A percentile compares a stretch with the other conserved stretches of the same genome.
These are phyloP conservation scores for Daldinia sp. DNA, from an alignment of 2,329 filamentous ascomycete genomes.

Conservation along the genomic window DNA sequence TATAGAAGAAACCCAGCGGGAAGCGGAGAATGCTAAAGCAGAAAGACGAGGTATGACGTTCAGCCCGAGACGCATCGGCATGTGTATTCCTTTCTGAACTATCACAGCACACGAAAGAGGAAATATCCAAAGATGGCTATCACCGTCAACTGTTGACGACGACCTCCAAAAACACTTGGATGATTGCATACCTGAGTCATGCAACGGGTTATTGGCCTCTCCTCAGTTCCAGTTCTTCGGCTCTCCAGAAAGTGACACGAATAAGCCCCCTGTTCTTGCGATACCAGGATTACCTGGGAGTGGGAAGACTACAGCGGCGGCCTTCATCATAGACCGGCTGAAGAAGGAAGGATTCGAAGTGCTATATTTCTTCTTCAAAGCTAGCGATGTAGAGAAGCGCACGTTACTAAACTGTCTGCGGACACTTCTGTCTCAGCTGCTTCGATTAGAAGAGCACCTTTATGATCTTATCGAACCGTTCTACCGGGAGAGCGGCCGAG, in stretches of 20 bases:
- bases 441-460: slow-evolving; percentile 20
- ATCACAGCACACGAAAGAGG: slow-evolving; percentile 26
- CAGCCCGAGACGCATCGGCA: not conserved
- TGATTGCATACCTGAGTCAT: slow-evolving; percentile 19
- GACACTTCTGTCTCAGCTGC: slow-evolving; percentile 24
- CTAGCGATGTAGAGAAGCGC: slow-evolving; percentile 26
- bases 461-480: slow-evolving; percentile 24
- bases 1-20: slow-evolving; percentile 31
- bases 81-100: slow-evolving; percentile 11
- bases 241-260: not conserved
- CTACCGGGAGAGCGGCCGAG: slow-evolving; percentile 27
- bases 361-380: slow-evolving; percentile 33
- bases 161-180: slow-evolving; percentile 27
- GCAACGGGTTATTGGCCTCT: slow-evolving; percentile 13
- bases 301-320: slow-evolving; percentile 28
- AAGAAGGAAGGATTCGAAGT: slow-evolving; percentile 12
- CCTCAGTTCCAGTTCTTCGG: slow-evolving; percentile 15
- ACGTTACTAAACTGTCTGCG: slow-evolving; percentile 14
- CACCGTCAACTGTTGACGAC: slow-evolving; percentile 28
- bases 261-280: slow-evolving; percentile 3
- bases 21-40: slow-evolving; percentile 20
- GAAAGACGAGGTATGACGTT: slow-evolving; percentile 26
- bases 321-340: slow-evolving; percentile 22
- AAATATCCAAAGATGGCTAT: slow-evolving; percentile 33
- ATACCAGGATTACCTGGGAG: slow-evolving; percentile 29